Conservation (phyloP, 768 basidiomycete species). For the Mycena leptocephala region DNA sequence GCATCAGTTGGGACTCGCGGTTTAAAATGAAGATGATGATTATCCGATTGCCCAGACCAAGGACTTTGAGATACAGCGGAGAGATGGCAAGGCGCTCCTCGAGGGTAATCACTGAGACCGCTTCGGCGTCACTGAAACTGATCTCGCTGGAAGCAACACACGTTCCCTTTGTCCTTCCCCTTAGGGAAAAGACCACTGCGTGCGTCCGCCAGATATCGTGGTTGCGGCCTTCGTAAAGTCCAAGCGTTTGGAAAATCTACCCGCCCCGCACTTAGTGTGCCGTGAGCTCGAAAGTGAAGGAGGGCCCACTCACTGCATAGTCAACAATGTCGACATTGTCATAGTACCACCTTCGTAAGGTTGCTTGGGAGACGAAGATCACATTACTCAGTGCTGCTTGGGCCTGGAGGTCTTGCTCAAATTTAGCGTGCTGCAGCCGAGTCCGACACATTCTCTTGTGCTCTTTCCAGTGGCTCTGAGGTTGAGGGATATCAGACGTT, state of each 20-base stretch:
- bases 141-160: slow-evolving; percentile 9
- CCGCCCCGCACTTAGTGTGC: not conserved
- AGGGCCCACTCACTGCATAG: slow-evolving; percentile 14
- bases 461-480: slow-evolving; percentile 33
- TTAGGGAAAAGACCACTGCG: slow-evolving; percentile 12
- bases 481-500: not conserved
- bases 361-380: slow-evolving; percentile 20
- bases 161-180: slow-evolving; percentile 13
- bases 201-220: slow-evolving; percentile 28
- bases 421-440: not conserved
- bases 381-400: not conserved
- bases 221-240: slow-evolving; percentile 24
- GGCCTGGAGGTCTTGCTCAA: not conserved
- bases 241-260: slow-evolving; percentile 23
- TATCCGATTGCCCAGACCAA: slow-evolving; percentile 20
- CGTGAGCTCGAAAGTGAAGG: not conserved
- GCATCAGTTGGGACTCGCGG: not conserved
- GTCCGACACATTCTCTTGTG: slow-evolving; percentile 26
- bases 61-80: not conserved
- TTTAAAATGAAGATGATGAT: slow-evolving; percentile 23
- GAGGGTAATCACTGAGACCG: not conserved
- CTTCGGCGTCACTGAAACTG: slow-evolving; percentile 23
- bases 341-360: slow-evolving; percentile 31
- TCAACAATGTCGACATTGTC: slow-evolving; percentile 33
- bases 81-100: slow-evolving; percentile 4